Conservation (phyloP, 106 monocot genomes). For the Acorus gramineus region DNA sequence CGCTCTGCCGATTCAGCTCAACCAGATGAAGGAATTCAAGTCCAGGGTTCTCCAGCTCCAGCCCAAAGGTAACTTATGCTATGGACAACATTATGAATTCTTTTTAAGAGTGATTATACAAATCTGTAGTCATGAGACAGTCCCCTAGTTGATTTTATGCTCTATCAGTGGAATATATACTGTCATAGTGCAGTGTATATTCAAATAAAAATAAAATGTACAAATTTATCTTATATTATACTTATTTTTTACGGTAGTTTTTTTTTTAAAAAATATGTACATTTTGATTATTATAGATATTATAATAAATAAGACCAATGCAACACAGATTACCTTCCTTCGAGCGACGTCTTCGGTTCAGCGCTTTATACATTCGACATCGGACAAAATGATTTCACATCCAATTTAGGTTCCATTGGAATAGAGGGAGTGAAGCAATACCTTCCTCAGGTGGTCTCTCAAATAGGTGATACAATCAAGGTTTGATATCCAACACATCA, state of each 20-base stretch:
- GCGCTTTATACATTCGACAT: slow-evolving; percentile 82
- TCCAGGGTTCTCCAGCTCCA: slow-evolving; percentile 10
- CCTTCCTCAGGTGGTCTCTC: slow-evolving; percentile 54
- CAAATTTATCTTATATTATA: too few relatives aligned
- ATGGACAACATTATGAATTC: neutral
- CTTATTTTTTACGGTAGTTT: too few relatives aligned
- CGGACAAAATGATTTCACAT: slow-evolving; percentile 81
- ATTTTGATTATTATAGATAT: too few relatives aligned
- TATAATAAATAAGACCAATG: too few relatives aligned
- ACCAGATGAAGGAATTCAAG: slow-evolving; percentile 60
- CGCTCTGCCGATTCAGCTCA: slow-evolving; percentile 54
- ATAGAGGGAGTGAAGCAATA: slow-evolving; percentile 35
- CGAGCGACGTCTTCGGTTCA: slow-evolving; percentile 20
- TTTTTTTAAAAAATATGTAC: too few relatives aligned
- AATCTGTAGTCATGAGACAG: too few relatives aligned
- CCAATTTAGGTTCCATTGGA: slow-evolving; percentile 42
- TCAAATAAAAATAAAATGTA: too few relatives aligned
- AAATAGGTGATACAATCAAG: slow-evolving; percentile 58
- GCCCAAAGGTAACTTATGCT: slow-evolving; percentile 10
- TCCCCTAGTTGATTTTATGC: too few relatives aligned
- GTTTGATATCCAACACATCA: slow-evolving; percentile 6
- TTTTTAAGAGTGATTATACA: too few relatives aligned
- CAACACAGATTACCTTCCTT: slow-evolving; percentile 32
- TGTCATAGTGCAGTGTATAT: too few relatives aligned
- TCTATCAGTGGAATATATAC: too few relatives aligned